Percentiles rank a stretch among this genome's conserved stretches.
phyloP scores from a whole-genome alignment of 129 eudicot species.

The Helianthus tuberosus region DNA sequence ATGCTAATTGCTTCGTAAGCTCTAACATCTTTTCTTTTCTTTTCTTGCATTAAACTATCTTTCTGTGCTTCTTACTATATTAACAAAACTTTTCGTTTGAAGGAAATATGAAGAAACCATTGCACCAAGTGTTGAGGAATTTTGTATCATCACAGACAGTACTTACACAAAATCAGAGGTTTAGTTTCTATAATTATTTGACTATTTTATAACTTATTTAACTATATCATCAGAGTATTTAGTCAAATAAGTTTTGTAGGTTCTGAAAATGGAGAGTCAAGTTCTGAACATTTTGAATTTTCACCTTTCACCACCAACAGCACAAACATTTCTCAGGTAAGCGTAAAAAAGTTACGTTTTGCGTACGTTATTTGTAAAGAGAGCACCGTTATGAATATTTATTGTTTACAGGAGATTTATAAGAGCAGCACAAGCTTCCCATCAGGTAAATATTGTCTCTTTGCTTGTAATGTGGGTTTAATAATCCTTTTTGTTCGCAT shows the following conservation, averaged over 20 bases:
- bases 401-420: slow-evolving; percentile 59
- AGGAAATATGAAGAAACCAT: slow-evolving; percentile 80
- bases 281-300: slow-evolving; percentile 59
- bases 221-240: not conserved
- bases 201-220: not conserved
- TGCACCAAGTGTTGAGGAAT: slow-evolving; percentile 70
- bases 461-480: not conserved
- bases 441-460: slow-evolving; percentile 29
- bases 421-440: slow-evolving; percentile 71
- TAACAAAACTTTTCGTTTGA: slow-evolving; percentile 19
- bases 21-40: slow-evolving; percentile 28
- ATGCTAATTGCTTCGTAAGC: slow-evolving; percentile 93
- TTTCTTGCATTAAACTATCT: not conserved
- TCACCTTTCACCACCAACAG: slow-evolving; percentile 64
- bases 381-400: slow-evolving; percentile 12
- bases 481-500: slow-evolving; percentile 8
- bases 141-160: slow-evolving; percentile 75
- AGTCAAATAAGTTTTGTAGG: slow-evolving; percentile 46
- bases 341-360: not conserved
- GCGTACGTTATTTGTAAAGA: not conserved
- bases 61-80: not conserved
- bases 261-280: slow-evolving; percentile 61
- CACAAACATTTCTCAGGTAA: slow-evolving; percentile 67
- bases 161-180: slow-evolving; percentile 80
- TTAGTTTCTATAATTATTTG: slow-evolving; percentile 4